These are phyloP conservation scores for Coelastrella sp. DNA, from an alignment of 139 green algal species.

Conservation along the genomic window DNA sequence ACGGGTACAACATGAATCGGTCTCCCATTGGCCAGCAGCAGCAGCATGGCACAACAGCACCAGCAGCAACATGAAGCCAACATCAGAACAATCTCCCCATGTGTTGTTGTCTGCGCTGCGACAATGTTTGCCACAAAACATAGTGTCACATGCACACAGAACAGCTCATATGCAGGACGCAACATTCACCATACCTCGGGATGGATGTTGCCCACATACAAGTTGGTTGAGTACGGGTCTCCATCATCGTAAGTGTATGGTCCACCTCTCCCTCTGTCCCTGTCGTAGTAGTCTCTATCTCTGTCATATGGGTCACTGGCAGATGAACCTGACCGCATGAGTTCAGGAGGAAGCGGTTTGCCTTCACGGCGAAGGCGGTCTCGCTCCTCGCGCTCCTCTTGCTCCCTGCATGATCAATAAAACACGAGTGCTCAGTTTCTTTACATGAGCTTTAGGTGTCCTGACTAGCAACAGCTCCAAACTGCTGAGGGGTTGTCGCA, in stretches of 20 bases:
- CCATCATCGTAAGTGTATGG: slow-evolving; percentile 64
- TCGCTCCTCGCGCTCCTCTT: slow-evolving; percentile 69
- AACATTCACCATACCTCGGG: slow-evolving; percentile 68
- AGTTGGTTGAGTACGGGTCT: slow-evolving; percentile 93
- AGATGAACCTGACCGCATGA: not conserved
- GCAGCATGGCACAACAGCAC: too few species aligned
- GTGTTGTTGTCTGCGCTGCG: too few species aligned
- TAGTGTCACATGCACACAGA: too few species aligned
- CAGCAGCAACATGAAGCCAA: too few species aligned
- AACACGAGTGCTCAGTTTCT: too few species aligned
- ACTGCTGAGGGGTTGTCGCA: too few species aligned
- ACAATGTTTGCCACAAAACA: too few species aligned
- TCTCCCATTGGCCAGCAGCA: too few species aligned
- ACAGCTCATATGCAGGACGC: not conserved
- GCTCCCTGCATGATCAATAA: slow-evolving; percentile 75
- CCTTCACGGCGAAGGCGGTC: slow-evolving; percentile 42
- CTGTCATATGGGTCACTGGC: not conserved
- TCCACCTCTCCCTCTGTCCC: not conserved
- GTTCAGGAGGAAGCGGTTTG: slow-evolving; percentile 25
- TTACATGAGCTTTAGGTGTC: too few species aligned
- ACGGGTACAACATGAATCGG: too few species aligned
- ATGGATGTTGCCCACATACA: slow-evolving; percentile 94
- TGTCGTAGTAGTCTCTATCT: not conserved
- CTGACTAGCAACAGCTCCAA: too few species aligned
- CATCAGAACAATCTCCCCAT: too few species aligned